Evolutionary conservation across 2,329 filamentous ascomycete genomes (phyloP).

Genomic region (Dryadomyces quercus-mongolicae): DNA sequence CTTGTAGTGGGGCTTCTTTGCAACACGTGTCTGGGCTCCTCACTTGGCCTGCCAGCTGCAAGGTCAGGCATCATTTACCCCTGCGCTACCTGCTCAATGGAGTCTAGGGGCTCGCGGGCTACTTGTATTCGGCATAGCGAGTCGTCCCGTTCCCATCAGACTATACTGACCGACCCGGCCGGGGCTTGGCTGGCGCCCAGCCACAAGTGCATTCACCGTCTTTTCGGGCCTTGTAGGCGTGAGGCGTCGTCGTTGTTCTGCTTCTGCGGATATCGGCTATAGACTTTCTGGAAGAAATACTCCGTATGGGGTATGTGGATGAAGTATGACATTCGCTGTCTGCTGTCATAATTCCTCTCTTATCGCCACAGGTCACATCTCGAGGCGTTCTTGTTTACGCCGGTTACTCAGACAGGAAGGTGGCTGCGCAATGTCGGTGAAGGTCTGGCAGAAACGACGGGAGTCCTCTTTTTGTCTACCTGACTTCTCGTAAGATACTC

Average conservation of each 20-base stretch:
- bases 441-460: too few relatives aligned
- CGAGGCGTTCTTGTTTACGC: too few relatives aligned
- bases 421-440: too few relatives aligned
- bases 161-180: slow-evolving; percentile 2
- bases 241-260: background rate
- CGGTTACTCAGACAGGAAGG: too few relatives aligned
- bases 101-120: background rate
- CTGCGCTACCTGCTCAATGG: background rate
- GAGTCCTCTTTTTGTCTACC: too few relatives aligned
- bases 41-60: background rate
- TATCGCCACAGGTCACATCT: too few relatives aligned
- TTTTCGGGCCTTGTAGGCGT: background rate
- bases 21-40: slow-evolving; percentile 1
- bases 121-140: slow-evolving; percentile 1
- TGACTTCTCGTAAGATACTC: too few relatives aligned
- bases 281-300: too few relatives aligned
- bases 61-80: background rate
- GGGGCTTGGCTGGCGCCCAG: background rate
- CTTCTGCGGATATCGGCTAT: background rate
- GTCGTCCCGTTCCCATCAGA: slow-evolving; percentile 4
- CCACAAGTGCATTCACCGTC: slow-evolving; percentile 1
- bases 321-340: too few relatives aligned
- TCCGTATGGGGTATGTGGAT: too few relatives aligned
- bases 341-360: too few relatives aligned
- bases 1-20: background rate